Conservation (phyloP, 2,329 filamentous ascomycete species). For the Clonostachys chloroleuca region DNA sequence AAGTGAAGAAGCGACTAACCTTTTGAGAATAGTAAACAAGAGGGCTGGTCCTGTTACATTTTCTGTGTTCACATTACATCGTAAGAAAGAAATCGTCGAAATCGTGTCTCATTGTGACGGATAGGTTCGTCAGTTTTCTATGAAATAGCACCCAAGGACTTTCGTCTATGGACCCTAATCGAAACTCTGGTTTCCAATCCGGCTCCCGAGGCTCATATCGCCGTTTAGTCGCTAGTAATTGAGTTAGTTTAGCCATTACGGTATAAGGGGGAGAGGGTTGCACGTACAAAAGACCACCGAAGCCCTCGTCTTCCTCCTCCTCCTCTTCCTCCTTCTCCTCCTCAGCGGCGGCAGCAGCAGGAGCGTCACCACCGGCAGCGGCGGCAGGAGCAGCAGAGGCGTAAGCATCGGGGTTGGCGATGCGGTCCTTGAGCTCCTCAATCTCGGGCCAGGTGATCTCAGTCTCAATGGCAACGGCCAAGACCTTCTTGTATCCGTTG, state of each 20-base stretch:
- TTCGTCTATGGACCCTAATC: constrained; percentile 37
- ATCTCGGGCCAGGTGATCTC: constrained; percentile 95
- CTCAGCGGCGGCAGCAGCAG: constrained; percentile 52
- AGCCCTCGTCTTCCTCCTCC: constrained; percentile 56
- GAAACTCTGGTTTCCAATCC: constrained; percentile 33
- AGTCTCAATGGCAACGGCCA: constrained; percentile 85
- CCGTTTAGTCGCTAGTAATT: constrained; percentile 45
- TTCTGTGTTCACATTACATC: constrained; percentile 3
- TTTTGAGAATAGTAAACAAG: constrained; percentile 12
- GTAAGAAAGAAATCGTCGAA: constrained; percentile 1
- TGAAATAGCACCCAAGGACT: constrained; percentile 34
- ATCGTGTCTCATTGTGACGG: constrained; percentile 22
- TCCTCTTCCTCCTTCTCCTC: constrained; percentile 65
- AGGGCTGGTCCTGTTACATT: neutral
- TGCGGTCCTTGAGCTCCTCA: constrained; percentile 97
- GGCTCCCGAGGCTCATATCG: constrained; percentile 29
- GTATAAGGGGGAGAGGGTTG: neutral
- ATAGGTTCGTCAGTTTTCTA: constrained; percentile 39
- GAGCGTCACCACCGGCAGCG: constrained; percentile 46
- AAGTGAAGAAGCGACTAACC: constrained; percentile 34
- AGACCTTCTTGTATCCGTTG: constrained; percentile 97
- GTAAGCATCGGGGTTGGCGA: constrained; percentile 97
- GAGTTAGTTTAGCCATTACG: constrained; percentile 26
- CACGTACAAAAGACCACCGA: constrained; percentile 70
- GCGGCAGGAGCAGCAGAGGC: constrained; percentile 75